Conservation (phyloP, 2,329 filamentous ascomycete genomes). For the Venturiaceae sp. region DNA sequence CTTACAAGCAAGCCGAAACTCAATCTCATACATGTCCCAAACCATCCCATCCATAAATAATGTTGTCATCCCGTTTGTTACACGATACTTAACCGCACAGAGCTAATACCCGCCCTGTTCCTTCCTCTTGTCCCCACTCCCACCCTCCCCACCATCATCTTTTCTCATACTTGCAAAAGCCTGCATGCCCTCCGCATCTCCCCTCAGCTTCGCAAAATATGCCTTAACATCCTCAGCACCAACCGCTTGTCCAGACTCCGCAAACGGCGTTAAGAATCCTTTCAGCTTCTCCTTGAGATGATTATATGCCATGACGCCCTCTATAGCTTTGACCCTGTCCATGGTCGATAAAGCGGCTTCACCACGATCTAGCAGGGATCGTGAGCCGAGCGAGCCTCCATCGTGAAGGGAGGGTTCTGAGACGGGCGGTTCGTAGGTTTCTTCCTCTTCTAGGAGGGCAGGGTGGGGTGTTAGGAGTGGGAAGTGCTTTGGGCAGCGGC, state of each 20-base stretch:
- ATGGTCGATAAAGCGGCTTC: slow-evolving; percentile 88
- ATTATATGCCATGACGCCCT: slow-evolving; percentile 98
- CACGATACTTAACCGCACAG: no score
- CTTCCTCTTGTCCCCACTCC: slow-evolving; percentile 1
- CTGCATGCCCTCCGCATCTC: slow-evolving; percentile 70
- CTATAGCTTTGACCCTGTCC: slow-evolving; percentile 82
- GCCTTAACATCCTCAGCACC: slow-evolving; percentile 92
- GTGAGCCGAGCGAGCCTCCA: slow-evolving; percentile 55
- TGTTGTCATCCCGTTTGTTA: no score
- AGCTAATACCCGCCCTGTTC: slow-evolving; percentile 8
- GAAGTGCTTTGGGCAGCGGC: slow-evolving; percentile 76
- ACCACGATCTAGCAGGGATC: slow-evolving; percentile 79
- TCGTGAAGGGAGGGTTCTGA: slow-evolving; percentile 49
- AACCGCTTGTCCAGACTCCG: slow-evolving; percentile 79
- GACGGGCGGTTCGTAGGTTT: slow-evolving; percentile 83
- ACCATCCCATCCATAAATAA: no score
- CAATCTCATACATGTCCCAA: no score
- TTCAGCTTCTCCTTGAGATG: slow-evolving; percentile 94
- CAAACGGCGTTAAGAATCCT: slow-evolving; percentile 86
- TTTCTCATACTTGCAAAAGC: slow-evolving; percentile 44
- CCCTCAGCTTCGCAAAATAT: slow-evolving; percentile 89
- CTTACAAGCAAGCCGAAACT: no score
- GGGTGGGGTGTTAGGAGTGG: slow-evolving; percentile 58
- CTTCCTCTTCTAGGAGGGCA: slow-evolving; percentile 88
- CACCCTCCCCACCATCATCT: slow-evolving; percentile 27